A percentile compares a stretch with the other conserved stretches of the same genome.
These are phyloP conservation scores for Lepiota brunneoincarnata DNA, from an alignment of 768 basidiomycete genomes.

Conservation along the genomic window DNA sequence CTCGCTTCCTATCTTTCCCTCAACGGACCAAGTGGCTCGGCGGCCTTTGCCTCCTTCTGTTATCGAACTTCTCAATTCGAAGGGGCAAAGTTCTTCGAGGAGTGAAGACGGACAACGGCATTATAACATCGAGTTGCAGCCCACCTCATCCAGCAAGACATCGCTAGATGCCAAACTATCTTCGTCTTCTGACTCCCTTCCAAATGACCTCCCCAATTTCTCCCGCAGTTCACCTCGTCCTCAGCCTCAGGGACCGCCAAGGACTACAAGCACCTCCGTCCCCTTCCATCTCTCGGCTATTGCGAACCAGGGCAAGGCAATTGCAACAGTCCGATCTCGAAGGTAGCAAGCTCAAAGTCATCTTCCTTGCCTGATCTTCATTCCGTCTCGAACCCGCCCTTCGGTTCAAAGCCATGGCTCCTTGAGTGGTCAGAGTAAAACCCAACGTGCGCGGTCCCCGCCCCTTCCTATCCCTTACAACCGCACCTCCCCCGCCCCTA, in stretches of 20 bases:
- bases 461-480: neutral
- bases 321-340: neutral
- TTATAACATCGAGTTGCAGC: no score
- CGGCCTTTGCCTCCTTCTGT: neutral
- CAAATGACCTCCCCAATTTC: neutral
- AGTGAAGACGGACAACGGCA: neutral
- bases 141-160: neutral
- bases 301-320: neutral
- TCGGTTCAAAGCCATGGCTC: neutral
- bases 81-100: neutral
- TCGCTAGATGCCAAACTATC: neutral
- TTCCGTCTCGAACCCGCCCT: neutral
- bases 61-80: neutral
- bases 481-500: neutral
- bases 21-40: neutral
- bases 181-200: neutral
- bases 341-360: neutral
- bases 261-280: neutral
- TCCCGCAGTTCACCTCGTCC: neutral
- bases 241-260: neutral
- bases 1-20: constrained; percentile 2
- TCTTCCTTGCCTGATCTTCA: constrained; percentile 10
- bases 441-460: neutral
- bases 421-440: neutral
- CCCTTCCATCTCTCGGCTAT: neutral